These are phyloP conservation scores for Samsoniella hepiali DNA, from an alignment of 2,329 filamentous ascomycete species.

Conservation along the genomic window DNA sequence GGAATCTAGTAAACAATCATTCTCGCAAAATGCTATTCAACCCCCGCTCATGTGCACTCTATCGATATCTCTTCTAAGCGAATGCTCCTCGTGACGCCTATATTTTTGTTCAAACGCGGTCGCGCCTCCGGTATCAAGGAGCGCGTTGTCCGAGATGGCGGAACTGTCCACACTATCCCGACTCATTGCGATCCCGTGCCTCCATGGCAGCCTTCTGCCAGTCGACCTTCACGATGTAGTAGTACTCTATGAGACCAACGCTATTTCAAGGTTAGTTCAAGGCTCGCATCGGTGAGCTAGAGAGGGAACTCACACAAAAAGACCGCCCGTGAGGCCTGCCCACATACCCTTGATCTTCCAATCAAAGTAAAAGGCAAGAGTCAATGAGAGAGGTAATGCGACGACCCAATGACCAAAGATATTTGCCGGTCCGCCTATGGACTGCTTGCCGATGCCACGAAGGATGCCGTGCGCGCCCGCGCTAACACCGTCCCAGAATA, in stretches of 20 bases:
- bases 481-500: constrained; percentile 80
- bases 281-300: neutral
- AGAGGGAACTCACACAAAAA: constrained; percentile 37
- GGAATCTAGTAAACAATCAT: too few species aligned
- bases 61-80: too few species aligned
- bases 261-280: constrained; percentile 29
- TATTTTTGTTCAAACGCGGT: neutral
- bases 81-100: too few species aligned
- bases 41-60: too few species aligned
- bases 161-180: constrained; percentile 31
- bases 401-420: constrained; percentile 82
- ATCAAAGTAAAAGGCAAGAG: constrained; percentile 68
- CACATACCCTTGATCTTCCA: constrained; percentile 82
- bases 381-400: constrained; percentile 79
- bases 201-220: constrained; percentile 53
- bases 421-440: constrained; percentile 86
- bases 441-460: constrained; percentile 81
- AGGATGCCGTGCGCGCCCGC: constrained; percentile 80
- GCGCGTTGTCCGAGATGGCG: neutral
- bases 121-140: too few species aligned
- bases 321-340: constrained; percentile 71
- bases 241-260: constrained; percentile 51
- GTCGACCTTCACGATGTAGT: constrained; percentile 47
- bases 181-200: constrained; percentile 49
- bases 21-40: too few species aligned